These are phyloP conservation scores for Apiospora rasikravindrae DNA, from an alignment of 2,329 filamentous ascomycete genomes.

Conservation along the genomic window DNA sequence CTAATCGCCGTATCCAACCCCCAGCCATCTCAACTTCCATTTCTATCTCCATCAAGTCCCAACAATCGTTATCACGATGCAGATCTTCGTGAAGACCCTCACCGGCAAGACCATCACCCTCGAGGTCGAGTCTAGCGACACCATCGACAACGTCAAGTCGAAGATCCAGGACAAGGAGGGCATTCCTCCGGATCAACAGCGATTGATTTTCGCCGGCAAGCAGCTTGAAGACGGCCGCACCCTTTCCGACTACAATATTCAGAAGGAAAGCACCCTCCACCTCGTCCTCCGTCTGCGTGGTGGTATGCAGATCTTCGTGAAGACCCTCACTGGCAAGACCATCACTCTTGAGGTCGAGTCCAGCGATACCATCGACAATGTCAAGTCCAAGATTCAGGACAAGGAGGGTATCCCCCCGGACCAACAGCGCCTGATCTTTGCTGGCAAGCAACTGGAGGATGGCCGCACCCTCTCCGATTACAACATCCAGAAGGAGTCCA, in stretches of 20 bases:
- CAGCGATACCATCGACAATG: slow-evolving; percentile 92
- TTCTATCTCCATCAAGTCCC: slow-evolving; percentile 29
- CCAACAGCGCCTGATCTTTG: slow-evolving; percentile 95
- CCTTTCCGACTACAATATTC: slow-evolving; percentile 94
- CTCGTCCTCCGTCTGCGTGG: slow-evolving; percentile 81
- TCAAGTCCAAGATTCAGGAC: slow-evolving; percentile 96
- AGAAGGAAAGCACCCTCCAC: slow-evolving; percentile 86
- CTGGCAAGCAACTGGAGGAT: slow-evolving; percentile 95
- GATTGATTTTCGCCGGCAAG: slow-evolving; percentile 92
- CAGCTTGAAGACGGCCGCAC: slow-evolving; percentile 92
- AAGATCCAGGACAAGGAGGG: slow-evolving; percentile 96
- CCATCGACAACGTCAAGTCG: slow-evolving; percentile 91
- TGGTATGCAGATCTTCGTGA: slow-evolving; percentile 98
- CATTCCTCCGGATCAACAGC: slow-evolving; percentile 93
- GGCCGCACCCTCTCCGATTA: slow-evolving; percentile 90
- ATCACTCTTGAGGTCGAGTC: slow-evolving; percentile 92
- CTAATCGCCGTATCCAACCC: slow-evolving; percentile 23
- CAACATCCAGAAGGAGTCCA: slow-evolving; percentile 95
- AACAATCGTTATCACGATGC: slow-evolving; percentile 63
- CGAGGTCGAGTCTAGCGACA: slow-evolving; percentile 87
- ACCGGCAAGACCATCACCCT: slow-evolving; percentile 95
- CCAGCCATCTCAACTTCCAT: slow-evolving; percentile 25
- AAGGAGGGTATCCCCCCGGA: slow-evolving; percentile 97
- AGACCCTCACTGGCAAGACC: slow-evolving; percentile 91
- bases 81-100: slow-evolving; percentile 84